phyloP scores from a whole-genome alignment of 75 land plant genomes.

The Cryptomeria japonica region DNA sequence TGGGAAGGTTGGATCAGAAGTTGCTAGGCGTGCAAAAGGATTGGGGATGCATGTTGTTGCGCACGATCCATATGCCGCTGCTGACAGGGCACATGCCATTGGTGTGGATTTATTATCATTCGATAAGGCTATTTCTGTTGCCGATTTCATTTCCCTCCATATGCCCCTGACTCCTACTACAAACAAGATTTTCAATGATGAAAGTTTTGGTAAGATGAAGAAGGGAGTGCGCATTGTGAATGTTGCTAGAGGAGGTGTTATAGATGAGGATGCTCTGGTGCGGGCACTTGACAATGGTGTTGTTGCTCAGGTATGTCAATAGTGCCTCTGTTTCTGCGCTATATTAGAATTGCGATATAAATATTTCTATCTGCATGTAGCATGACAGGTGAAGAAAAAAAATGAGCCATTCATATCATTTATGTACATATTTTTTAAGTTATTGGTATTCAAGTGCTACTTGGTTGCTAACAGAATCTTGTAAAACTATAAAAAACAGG shows the following conservation, averaged over 20 bases:
- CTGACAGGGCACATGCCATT: constrained; percentile 70
- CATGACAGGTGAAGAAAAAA: neutral
- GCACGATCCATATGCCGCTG: constrained; percentile 79
- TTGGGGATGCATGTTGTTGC: constrained; percentile 84
- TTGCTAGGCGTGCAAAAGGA: constrained; percentile 74
- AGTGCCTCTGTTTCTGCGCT: neutral
- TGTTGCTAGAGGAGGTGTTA: constrained; percentile 83
- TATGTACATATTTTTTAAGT: neutral
- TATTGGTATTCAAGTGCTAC: neutral
- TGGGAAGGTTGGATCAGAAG: constrained; percentile 84
- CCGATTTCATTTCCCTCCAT: constrained; percentile 73
- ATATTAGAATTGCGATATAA: neutral
- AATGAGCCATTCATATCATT: neutral
- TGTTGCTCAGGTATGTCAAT: constrained; percentile 67
- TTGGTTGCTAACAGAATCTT: neutral
- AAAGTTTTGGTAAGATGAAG: constrained; percentile 71
- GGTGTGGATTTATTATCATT: constrained; percentile 69
- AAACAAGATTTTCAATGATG: constrained; percentile 56
- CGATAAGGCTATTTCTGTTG: constrained; percentile 62
- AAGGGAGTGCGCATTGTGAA: constrained; percentile 73
- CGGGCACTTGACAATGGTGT: constrained; percentile 63
- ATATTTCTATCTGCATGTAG: neutral
- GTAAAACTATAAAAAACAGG: constrained; percentile 23
- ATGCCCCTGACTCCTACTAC: constrained; percentile 78
- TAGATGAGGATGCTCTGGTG: constrained; percentile 74